Conservation (phyloP, 2,329 filamentous ascomycete species). For the Pestalotiopsis sp. region DNA sequence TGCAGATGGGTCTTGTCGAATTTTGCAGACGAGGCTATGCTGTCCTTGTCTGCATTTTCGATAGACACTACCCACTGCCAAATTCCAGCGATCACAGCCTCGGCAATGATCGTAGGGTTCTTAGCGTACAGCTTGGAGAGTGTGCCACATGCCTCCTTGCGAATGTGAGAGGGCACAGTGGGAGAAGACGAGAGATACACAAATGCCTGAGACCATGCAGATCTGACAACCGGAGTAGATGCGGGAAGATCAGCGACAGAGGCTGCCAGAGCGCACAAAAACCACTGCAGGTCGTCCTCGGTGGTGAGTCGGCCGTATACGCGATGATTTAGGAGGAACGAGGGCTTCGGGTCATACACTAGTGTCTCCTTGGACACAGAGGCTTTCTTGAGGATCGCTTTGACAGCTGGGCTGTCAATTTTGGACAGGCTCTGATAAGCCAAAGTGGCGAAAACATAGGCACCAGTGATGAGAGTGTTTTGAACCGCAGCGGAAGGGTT, state of each 20-base stretch:
- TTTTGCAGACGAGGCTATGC: constrained; percentile 67
- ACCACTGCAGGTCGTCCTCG: constrained; percentile 80
- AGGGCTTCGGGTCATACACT: constrained; percentile 75
- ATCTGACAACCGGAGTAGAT: constrained; percentile 51
- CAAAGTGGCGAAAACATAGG: constrained; percentile 73
- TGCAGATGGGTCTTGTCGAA: constrained; percentile 67
- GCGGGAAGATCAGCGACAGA: constrained; percentile 58
- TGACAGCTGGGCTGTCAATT: constrained; percentile 53
- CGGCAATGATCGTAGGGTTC: constrained; percentile 59
- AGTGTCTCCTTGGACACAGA: constrained; percentile 68
- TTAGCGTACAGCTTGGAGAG: constrained; percentile 68
- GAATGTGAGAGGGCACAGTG: constrained; percentile 61
- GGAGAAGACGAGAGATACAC: constrained; percentile 76
- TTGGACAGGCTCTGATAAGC: constrained; percentile 56
- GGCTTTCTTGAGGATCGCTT: constrained; percentile 58
- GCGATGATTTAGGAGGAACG: constrained; percentile 82
- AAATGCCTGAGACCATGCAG: constrained; percentile 82
- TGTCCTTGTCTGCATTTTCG: constrained; percentile 78
- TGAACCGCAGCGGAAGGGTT: constrained; percentile 82
- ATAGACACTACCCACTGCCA: constrained; percentile 78
- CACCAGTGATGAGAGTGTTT: constrained; percentile 78
- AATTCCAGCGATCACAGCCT: constrained; percentile 69
- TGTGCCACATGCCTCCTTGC: constrained; percentile 62
- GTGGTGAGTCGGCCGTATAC: constrained; percentile 79
- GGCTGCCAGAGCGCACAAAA: constrained; percentile 69